phyloP scores from a whole-genome alignment of 345 rosid species.

The Euphorbia lathyris region DNA sequence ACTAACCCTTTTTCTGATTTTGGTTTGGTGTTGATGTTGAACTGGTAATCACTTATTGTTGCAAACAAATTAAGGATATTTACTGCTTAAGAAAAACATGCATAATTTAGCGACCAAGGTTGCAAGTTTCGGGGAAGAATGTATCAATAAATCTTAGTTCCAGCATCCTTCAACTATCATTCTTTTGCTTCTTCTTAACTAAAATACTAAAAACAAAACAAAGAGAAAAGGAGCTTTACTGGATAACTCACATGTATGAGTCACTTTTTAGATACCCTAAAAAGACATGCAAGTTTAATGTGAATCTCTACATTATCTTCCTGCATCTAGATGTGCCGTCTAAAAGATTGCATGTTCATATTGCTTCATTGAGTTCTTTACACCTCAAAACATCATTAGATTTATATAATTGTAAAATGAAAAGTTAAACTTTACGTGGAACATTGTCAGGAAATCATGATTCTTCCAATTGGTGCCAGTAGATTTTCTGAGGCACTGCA shows the following conservation, averaged over 20 bases:
- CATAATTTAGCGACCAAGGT: neutral
- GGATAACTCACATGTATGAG: neutral
- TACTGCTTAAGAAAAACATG: neutral
- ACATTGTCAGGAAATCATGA: constrained; percentile 73
- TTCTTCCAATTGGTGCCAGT: constrained; percentile 84
- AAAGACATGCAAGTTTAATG: neutral
- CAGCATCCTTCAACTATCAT: neutral
- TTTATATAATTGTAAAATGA: neutral
- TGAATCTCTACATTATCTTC: neutral
- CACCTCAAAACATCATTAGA: constrained; percentile 1
- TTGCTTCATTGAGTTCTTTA: neutral
- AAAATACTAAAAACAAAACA: neutral
- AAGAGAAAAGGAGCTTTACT: neutral
- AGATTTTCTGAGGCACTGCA: constrained; percentile 93
- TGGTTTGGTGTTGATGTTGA: neutral
- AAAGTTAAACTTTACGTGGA: constrained; percentile 9
- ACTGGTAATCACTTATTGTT: neutral
- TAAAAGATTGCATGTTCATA: neutral
- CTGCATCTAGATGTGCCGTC: neutral
- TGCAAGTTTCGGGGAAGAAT: neutral
- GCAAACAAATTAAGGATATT: neutral
- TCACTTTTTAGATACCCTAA: neutral
- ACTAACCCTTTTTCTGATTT: neutral
- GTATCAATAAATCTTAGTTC: neutral
- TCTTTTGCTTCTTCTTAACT: neutral